Evolutionary conservation across 208 protist species (phyloP).

Genomic region (Borovskyia barvae): DNA sequence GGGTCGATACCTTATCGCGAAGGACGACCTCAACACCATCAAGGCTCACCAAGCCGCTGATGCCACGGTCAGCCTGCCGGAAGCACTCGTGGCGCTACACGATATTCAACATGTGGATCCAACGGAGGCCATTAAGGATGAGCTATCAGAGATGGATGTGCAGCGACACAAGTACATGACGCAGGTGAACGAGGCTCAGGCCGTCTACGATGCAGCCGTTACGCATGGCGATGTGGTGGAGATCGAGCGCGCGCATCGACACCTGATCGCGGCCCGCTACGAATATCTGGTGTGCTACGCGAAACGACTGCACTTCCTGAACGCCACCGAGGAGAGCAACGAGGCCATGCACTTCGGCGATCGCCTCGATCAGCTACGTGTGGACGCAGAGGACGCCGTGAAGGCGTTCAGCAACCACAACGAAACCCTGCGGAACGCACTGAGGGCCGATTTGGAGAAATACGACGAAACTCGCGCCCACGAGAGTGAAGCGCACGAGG

Average conservation of each 20-base stretch:
- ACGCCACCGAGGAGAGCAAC: constrained; percentile 27
- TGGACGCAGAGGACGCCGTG: constrained; percentile 57
- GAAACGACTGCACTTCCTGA: constrained; percentile 50
- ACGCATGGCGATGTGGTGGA: constrained; percentile 62
- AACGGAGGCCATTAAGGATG: constrained; percentile 48
- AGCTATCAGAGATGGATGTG: constrained; percentile 63
- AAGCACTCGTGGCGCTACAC: constrained; percentile 58
- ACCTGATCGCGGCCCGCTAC: constrained; percentile 78
- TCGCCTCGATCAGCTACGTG: constrained; percentile 42
- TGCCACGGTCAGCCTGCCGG: constrained; percentile 40
- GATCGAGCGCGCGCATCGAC: constrained; percentile 68
- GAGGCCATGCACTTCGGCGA: constrained; percentile 42
- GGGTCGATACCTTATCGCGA: constrained; percentile 57
- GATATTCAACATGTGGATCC: constrained; percentile 72
- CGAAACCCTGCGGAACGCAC: constrained; percentile 24
- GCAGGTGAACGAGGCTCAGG: constrained; percentile 49
- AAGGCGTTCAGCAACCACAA: constrained; percentile 52
- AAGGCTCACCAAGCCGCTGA: constrained; percentile 42
- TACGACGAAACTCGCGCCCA: constrained; percentile 41
- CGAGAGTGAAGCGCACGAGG: constrained; percentile 43
- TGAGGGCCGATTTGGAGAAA: constrained; percentile 47
- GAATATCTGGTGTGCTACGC: constrained; percentile 60
- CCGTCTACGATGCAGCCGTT: constrained; percentile 41
- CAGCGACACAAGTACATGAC: constrained; percentile 26
- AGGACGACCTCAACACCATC: constrained; percentile 55